These are phyloP conservation scores for Thielaviopsis cerberus DNA, from an alignment of 2,329 filamentous ascomycete species.

Conservation along the genomic window DNA sequence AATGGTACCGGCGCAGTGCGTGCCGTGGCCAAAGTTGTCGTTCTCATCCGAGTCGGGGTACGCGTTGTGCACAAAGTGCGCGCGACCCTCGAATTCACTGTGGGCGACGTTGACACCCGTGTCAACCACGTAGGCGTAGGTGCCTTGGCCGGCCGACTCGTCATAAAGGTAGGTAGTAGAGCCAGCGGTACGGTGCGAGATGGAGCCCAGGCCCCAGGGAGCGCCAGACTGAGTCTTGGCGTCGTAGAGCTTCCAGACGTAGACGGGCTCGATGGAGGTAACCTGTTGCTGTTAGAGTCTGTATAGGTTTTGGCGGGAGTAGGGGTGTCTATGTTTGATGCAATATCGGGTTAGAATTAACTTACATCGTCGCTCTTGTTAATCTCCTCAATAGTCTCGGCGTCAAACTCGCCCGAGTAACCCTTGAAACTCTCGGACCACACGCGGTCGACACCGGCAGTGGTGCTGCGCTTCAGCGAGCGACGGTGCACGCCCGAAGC, in stretches of 20 bases:
- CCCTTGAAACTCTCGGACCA: constrained; percentile 19
- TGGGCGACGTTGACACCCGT: constrained; percentile 32
- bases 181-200: constrained; percentile 23
- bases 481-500: constrained; percentile 18
- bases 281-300: constrained; percentile 12
- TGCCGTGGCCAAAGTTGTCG: constrained; percentile 96
- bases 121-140: constrained; percentile 35
- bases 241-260: constrained; percentile 16
- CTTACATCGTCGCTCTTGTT: constrained; percentile 23
- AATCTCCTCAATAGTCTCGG: constrained; percentile 23
- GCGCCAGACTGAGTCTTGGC: constrained; percentile 20
- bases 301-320: not conserved
- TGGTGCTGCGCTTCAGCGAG: constrained; percentile 18
- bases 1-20: constrained; percentile 95
- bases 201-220: constrained; percentile 27
- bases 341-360: not conserved
- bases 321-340: not conserved
- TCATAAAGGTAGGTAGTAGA: constrained; percentile 25
- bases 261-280: constrained; percentile 15
- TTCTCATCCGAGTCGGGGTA: constrained; percentile 64
- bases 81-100: constrained; percentile 41
- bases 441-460: constrained; percentile 18
- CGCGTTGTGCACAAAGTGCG: constrained; percentile 92
- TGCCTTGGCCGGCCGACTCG: constrained; percentile 21
- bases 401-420: constrained; percentile 26